Conservation (phyloP, 1,284 basidiomycete genomes). For the Bondarzewia mesenterica region DNA sequence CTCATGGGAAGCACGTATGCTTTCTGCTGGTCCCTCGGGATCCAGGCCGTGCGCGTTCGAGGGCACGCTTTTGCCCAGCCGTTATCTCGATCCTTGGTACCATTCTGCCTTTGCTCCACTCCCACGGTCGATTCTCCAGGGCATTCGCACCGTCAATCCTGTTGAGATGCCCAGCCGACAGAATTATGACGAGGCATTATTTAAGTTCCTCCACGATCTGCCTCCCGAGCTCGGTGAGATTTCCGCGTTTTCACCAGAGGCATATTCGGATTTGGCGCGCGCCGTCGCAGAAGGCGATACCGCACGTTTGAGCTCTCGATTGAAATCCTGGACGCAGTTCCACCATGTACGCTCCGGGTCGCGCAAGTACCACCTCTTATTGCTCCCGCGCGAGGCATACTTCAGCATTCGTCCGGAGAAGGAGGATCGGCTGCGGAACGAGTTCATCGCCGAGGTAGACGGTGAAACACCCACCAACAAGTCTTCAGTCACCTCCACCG, state of each 20-base stretch:
- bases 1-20: background rate
- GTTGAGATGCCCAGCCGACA: conserved; percentile 53
- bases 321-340: conserved; percentile 46
- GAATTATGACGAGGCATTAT: conserved; percentile 42
- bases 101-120: conserved; percentile 51
- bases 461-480: conserved; percentile 14
- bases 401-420: conserved; percentile 41
- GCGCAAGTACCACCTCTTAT: conserved; percentile 43
- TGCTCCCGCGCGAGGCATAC: conserved; percentile 53
- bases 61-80: conserved; percentile 3
- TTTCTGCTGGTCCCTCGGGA: conserved; percentile 2
- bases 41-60: conserved; percentile 7
- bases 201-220: conserved; percentile 42
- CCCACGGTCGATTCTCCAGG: conserved; percentile 40
- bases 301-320: conserved; percentile 34
- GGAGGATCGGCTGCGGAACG: conserved; percentile 36
- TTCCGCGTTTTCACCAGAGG: conserved; percentile 44
- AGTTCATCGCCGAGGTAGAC: conserved; percentile 37
- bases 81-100: conserved; percentile 42
- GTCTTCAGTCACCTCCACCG: conserved; percentile 12
- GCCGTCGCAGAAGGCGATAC: conserved; percentile 35
- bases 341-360: conserved; percentile 59
- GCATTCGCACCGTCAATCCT: conserved; percentile 39
- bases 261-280: conserved; percentile 43
- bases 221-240: conserved; percentile 51